A percentile compares a stretch with the other conserved stretches of the same genome.
These are phyloP conservation scores for Endoconidiophora polonica DNA, from an alignment of 2,329 filamentous ascomycete species.

Conservation along the genomic window DNA sequence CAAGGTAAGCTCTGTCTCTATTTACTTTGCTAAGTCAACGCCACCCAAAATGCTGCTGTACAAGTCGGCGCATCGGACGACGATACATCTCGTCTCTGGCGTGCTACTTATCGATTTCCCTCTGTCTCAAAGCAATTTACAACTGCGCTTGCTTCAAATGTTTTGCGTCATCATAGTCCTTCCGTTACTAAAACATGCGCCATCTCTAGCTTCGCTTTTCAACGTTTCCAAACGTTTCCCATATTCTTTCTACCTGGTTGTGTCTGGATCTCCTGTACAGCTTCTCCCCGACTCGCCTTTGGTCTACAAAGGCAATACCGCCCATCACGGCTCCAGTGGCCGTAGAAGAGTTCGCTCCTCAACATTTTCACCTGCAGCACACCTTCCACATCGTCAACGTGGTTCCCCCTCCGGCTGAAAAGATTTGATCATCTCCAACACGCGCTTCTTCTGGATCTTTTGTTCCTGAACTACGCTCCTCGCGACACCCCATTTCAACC, in stretches of 20 bases:
- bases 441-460: constrained; percentile 34
- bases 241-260: neutral
- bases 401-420: constrained; percentile 38
- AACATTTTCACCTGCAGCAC: constrained; percentile 53
- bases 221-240: neutral
- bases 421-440: constrained; percentile 30
- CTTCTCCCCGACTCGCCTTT: constrained; percentile 32
- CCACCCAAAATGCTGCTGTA: no score
- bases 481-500: constrained; percentile 42
- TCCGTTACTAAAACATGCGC: neutral
- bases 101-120: neutral
- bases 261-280: constrained; percentile 7
- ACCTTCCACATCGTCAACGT: constrained; percentile 51
- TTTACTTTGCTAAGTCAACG: neutral
- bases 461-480: constrained; percentile 27
- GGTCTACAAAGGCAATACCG: constrained; percentile 46
- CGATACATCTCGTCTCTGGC: no score
- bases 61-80: no score
- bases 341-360: constrained; percentile 45
- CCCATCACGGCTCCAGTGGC: constrained; percentile 46
- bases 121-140: neutral
- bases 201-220: constrained; percentile 2
- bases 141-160: neutral
- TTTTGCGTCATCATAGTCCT: neutral
- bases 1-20: neutral